Percentiles rank a stretch among this genome's conserved stretches.
Evolutionary conservation across 495 filamentous ascomycete species (phyloP).

Genomic region (Penicillium herquei): DNA sequence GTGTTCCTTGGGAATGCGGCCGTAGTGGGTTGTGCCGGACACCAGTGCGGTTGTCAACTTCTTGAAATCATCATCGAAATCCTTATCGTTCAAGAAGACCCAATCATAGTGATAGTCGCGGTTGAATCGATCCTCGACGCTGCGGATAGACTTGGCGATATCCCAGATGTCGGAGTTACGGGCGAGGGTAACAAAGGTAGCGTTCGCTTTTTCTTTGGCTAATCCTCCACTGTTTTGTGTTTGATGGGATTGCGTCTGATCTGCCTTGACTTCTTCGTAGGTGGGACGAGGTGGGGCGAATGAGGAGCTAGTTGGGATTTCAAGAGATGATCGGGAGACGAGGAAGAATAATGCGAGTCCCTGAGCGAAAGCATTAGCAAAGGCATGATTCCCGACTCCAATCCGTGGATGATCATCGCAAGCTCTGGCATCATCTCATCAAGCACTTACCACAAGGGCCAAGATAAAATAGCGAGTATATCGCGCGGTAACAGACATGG

Average conservation of each 20-base stretch:
- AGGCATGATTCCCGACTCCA: neutral
- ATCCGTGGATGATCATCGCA: no score
- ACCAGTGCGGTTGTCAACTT: constrained; percentile 83
- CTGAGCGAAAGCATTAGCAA: constrained; percentile 36
- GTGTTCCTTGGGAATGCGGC: constrained; percentile 77
- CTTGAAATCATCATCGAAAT: constrained; percentile 90
- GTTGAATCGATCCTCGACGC: constrained; percentile 97
- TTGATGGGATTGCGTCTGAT: constrained; percentile 12
- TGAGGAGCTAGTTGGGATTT: constrained; percentile 33
- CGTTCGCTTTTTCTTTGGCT: constrained; percentile 75
- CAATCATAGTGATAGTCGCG: constrained; percentile 94
- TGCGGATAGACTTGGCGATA: constrained; percentile 88
- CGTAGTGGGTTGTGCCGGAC: constrained; percentile 90
- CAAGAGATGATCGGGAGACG: constrained; percentile 68
- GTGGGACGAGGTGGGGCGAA: constrained; percentile 20
- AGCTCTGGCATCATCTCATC: no score
- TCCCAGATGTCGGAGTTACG: constrained; percentile 95
- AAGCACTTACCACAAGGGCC: constrained; percentile 65
- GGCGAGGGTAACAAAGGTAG: constrained; percentile 93
- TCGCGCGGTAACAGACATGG: constrained; percentile 66
- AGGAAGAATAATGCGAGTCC: constrained; percentile 75
- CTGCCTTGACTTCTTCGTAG: constrained; percentile 30
- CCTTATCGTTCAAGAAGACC: constrained; percentile 96
- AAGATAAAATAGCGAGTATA: constrained; percentile 88
- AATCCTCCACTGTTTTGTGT: no score